A percentile compares a stretch with the other conserved stretches of the same genome.
Evolutionary conservation across 1,284 basidiomycete species (phyloP).

Genomic region (Moesziomyces sp.): DNA sequence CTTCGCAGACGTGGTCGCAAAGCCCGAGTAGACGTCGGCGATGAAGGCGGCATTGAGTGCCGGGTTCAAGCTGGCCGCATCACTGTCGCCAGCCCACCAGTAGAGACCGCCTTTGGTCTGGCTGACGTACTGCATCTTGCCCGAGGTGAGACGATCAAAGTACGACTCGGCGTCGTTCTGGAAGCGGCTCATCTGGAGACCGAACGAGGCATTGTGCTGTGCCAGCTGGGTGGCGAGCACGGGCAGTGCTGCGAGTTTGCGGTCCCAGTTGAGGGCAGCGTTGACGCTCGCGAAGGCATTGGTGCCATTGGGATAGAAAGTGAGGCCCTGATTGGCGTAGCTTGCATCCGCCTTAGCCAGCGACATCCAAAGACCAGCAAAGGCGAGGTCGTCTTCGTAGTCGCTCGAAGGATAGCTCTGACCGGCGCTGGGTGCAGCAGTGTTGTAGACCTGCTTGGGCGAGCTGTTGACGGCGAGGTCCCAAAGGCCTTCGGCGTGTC

Average conservation of each 20-base stretch:
- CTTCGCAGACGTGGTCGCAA: constrained; percentile 73
- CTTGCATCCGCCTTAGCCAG: constrained; percentile 75
- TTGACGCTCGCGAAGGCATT: constrained; percentile 73
- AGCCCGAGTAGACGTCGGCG: constrained; percentile 78
- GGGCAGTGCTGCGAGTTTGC: constrained; percentile 79
- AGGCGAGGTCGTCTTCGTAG: constrained; percentile 70
- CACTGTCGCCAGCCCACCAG: constrained; percentile 82
- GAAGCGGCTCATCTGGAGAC: constrained; percentile 77
- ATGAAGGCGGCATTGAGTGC: constrained; percentile 86
- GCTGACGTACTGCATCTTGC: constrained; percentile 70
- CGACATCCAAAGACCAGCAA: constrained; percentile 81
- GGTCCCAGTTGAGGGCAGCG: constrained; percentile 88
- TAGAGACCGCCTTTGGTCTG: constrained; percentile 76
- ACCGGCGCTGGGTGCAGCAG: constrained; percentile 75
- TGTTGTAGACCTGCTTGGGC: constrained; percentile 70
- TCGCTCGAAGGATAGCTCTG: constrained; percentile 79
- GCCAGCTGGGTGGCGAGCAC: constrained; percentile 75
- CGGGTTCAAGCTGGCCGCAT: constrained; percentile 82
- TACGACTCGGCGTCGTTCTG: constrained; percentile 78
- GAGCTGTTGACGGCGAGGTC: constrained; percentile 74
- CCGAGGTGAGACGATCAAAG: constrained; percentile 77
- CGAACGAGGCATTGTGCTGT: constrained; percentile 72
- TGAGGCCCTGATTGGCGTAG: constrained; percentile 76
- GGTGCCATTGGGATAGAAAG: constrained; percentile 72
- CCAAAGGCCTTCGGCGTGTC: constrained; percentile 81